phyloP scores from a whole-genome alignment of 805 yeast genomes.

The Saccharomycopsis babjevae region DNA sequence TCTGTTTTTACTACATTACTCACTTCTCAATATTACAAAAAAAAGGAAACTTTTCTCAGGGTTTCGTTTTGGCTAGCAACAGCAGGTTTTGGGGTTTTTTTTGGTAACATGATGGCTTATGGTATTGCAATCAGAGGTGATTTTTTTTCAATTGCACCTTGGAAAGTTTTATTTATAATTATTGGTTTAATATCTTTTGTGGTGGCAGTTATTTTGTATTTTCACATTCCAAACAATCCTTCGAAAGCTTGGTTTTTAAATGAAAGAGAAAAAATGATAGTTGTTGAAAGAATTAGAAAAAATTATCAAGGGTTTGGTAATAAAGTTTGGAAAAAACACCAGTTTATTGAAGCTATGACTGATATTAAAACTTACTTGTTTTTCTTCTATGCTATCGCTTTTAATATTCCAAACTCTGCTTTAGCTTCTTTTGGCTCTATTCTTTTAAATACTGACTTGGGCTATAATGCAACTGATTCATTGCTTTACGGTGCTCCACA shows the following conservation, averaged over 20 bases:
- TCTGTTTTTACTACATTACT: slow-evolving; percentile 42
- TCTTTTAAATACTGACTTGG: slow-evolving; percentile 29
- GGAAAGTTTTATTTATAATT: slow-evolving; percentile 45
- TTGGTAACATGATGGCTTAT: slow-evolving; percentile 40
- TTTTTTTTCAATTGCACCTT: slow-evolving; percentile 31
- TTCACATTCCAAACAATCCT: slow-evolving; percentile 42
- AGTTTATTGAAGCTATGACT: slow-evolving; percentile 29
- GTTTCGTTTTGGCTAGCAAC: slow-evolving; percentile 30
- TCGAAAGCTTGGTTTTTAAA: slow-evolving; percentile 29
- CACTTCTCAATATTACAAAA: slow-evolving; percentile 29
- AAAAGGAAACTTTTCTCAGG: slow-evolving; percentile 28
- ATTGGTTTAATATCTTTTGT: slow-evolving; percentile 43
- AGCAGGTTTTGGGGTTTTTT: slow-evolving; percentile 27
- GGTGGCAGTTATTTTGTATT: slow-evolving; percentile 31
- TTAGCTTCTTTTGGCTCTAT: slow-evolving; percentile 35
- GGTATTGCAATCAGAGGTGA: slow-evolving; percentile 30
- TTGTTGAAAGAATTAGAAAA: slow-evolving; percentile 34
- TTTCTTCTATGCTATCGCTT: slow-evolving; percentile 26
- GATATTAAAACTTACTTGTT: slow-evolving; percentile 35
- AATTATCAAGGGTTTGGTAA: slow-evolving; percentile 38
- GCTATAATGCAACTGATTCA: slow-evolving; percentile 30
- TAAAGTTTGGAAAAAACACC: slow-evolving; percentile 29
- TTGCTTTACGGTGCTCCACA: slow-evolving; percentile 36
- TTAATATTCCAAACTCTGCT: slow-evolving; percentile 36
- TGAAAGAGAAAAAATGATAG: slow-evolving; percentile 31